These are phyloP conservation scores for Cyclotella choctawhatcheeana DNA, from an alignment of 108 stramenopile species.

Conservation along the genomic window DNA sequence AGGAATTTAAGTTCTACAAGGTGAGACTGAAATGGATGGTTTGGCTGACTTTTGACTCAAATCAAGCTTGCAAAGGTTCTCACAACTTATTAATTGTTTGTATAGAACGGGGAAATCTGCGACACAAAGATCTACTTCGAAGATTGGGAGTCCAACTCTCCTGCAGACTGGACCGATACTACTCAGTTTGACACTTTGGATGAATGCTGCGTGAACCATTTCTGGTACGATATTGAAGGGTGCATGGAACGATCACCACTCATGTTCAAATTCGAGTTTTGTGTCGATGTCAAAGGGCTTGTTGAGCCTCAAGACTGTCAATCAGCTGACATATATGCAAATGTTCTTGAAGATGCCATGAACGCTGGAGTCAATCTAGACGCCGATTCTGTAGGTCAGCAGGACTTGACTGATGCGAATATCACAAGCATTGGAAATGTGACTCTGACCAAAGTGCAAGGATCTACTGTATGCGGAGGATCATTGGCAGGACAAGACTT, in stretches of 20 bases:
- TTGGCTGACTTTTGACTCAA: background rate
- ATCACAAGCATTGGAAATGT: slow-evolving; percentile 47
- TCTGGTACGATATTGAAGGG: slow-evolving; percentile 43
- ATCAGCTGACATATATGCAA: slow-evolving; percentile 43
- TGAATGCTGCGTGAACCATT: slow-evolving; percentile 42
- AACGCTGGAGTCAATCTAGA: slow-evolving; percentile 24
- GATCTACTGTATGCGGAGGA: slow-evolving; percentile 46
- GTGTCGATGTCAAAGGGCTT: slow-evolving; percentile 39
- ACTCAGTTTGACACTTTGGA: slow-evolving; percentile 41
- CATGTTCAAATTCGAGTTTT: slow-evolving; percentile 53
- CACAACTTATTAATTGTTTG: background rate
- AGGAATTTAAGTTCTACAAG: slow-evolving; percentile 51
- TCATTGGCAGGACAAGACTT: slow-evolving; percentile 41
- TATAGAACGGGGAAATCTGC: slow-evolving; percentile 32
- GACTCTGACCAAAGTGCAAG: slow-evolving; percentile 32
- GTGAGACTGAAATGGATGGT: background rate
- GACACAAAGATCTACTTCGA: slow-evolving; percentile 50
- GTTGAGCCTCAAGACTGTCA: slow-evolving; percentile 44
- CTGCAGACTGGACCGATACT: slow-evolving; percentile 49
- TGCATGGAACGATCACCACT: slow-evolving; percentile 39
- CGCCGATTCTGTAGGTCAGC: background rate
- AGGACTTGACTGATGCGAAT: slow-evolving; percentile 28
- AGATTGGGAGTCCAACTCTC: slow-evolving; percentile 49
- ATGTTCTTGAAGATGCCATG: slow-evolving; percentile 44
- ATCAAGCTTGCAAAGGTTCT: background rate